Evolutionary conservation across 2,329 filamentous ascomycete species (phyloP), one percentile per base, ranked within the genome.

Genomic region (Rhinocladiella mackenziei): DNA sequence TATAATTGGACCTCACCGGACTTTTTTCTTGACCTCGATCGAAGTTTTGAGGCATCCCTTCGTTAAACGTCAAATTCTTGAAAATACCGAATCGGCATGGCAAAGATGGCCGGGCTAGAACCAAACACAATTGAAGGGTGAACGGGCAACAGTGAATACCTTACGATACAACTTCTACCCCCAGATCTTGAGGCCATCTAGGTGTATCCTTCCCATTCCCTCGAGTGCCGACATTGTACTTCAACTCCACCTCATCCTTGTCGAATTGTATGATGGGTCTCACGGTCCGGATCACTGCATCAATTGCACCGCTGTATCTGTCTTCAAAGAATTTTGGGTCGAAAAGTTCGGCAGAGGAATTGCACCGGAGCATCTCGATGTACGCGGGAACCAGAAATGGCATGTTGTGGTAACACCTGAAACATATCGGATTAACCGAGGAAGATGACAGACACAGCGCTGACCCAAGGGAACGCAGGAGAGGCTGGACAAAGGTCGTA

Each of bases 191-290:
- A 3, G 73, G 74, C 72, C 73, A 77, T 26, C 52, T 55, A 3
- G 72, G 57, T 53, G 65, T 45, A 56, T 77, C 73, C 1, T 70
- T 59, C 1, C 73, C 73, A 57, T 77, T 77, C 4, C 63, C 62
- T 50, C 73, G 62, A 3, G 72, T 73, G 1, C 72, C 70, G 15
- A 77, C 61, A 43, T 73, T 69, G 51, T 64, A 76, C 19, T 61
- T 59, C 36, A 71, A 56, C 32, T 69, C 51, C 3, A 72, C 64
- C 18, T 57, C 55, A 2, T 59, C 59, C 14, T 60, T 54, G 3
- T 43, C 40, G 34, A 66, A 76, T 29, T 62, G 56, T 3, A 70
- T 59, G 3, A 76, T 56, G 0, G 73, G 72, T 47, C 70, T 73
- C 3, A 70, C 61, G 11, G 58, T 58, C 3, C 58, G 47, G 14